These are phyloP conservation scores for Torulaspora microellipsoides DNA, from an alignment of 805 yeast genomes.

Conservation along the genomic window DNA sequence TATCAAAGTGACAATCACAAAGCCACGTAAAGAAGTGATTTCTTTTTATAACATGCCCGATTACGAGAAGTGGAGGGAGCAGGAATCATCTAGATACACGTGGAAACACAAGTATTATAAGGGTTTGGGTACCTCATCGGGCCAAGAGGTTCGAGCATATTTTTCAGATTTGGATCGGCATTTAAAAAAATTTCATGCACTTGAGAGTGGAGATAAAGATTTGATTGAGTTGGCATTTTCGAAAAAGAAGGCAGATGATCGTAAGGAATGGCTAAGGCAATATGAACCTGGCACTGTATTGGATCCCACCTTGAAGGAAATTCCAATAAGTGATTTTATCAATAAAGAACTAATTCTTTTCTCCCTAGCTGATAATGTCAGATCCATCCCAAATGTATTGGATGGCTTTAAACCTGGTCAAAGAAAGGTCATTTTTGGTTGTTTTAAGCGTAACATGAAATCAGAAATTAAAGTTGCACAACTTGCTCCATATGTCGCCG, in stretches of 20 bases:
- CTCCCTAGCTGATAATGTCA: constrained; percentile 92
- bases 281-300: constrained; percentile 87
- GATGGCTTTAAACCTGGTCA: constrained; percentile 98
- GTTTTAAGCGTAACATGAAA: constrained; percentile 70
- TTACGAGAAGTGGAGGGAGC: constrained; percentile 87
- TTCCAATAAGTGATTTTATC: constrained; percentile 90
- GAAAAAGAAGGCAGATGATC: constrained; percentile 91
- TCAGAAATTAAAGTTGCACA: constrained; percentile 86
- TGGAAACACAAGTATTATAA: constrained; percentile 96
- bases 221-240: constrained; percentile 89
- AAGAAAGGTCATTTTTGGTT: constrained; percentile 85
- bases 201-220: constrained; percentile 71
- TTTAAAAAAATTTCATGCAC: constrained; percentile 75
- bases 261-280: constrained; percentile 95
- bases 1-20: constrained; percentile 76
- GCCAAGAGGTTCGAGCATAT: constrained; percentile 80
- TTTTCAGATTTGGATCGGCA: constrained; percentile 82
- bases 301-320: constrained; percentile 68
- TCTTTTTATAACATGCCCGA: constrained; percentile 95
- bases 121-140: constrained; percentile 95
- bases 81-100: constrained; percentile 64
- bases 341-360: constrained; percentile 91
- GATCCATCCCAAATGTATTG: constrained; percentile 89
- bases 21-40: constrained; percentile 54
- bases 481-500: constrained; percentile 84